Percentiles rank a stretch among this genome's conserved stretches.
Conservation (phyloP, 169 alveolate genomes). For the Plasmodium gaboni region DNA sequence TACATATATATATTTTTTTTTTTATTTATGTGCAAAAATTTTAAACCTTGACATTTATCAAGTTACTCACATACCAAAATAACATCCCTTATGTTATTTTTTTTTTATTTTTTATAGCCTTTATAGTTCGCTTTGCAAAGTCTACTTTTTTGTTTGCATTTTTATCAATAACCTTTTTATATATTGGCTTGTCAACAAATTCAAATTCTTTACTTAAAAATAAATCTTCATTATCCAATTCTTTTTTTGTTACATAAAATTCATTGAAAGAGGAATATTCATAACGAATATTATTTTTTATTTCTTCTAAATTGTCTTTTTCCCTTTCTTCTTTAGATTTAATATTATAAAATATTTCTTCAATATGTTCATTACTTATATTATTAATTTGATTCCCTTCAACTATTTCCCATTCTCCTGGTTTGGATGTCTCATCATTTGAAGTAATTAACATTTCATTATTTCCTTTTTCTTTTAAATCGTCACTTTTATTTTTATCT, state of each 20-base stretch:
- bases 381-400: constrained; percentile 18
- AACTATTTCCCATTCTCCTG: constrained; percentile 65
- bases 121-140: constrained; percentile 58
- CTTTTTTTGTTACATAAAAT: constrained; percentile 69
- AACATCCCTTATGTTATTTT: constrained; percentile 12
- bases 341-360: constrained; percentile 55
- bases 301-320: constrained; percentile 22
- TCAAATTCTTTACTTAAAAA: constrained; percentile 65
- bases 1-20: background rate
- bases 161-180: constrained; percentile 57
- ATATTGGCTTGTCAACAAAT: constrained; percentile 67
- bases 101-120: constrained; percentile 43
- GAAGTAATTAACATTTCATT: too few species aligned
- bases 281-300: constrained; percentile 39
- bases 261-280: constrained; percentile 62
- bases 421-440: constrained; percentile 38
- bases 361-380: constrained; percentile 54
- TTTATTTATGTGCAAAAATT: too few species aligned
- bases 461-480: too few species aligned
- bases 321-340: constrained; percentile 60
- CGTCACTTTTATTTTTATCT: background rate
- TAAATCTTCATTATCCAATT: constrained; percentile 62
- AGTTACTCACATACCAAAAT: background rate
- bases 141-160: constrained; percentile 51
- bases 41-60: too few species aligned